Conservation (phyloP, 1,139 yeast genomes). For the Candida tropicalis region DNA sequence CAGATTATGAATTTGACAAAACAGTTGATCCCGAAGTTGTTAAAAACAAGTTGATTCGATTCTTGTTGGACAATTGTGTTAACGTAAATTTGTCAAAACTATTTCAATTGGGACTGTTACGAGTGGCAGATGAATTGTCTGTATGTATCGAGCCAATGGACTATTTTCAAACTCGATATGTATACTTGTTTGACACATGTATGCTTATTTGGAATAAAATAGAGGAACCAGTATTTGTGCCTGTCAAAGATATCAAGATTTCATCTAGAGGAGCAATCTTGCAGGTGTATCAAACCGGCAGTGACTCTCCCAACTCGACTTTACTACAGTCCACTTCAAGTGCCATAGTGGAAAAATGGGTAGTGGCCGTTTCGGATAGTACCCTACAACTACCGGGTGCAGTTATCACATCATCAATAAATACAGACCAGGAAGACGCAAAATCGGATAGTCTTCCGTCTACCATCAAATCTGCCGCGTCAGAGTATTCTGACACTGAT, state of each 20-base stretch:
- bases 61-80: conserved; percentile 28
- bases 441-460: background rate
- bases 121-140: conserved; percentile 39
- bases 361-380: conserved; percentile 42
- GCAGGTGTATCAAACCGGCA: conserved; percentile 7
- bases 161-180: conserved; percentile 19
- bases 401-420: conserved; percentile 40
- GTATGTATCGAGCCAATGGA: conserved; percentile 15
- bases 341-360: conserved; percentile 48
- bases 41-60: conserved; percentile 32
- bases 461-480: background rate
- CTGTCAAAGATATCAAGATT: conserved; percentile 12
- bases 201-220: conserved; percentile 27
- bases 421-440: conserved; percentile 1
- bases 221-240: conserved; percentile 10
- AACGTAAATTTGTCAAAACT: conserved; percentile 28
- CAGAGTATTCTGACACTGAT: background rate
- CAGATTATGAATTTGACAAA: conserved; percentile 22
- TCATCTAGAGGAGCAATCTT: conserved; percentile 13
- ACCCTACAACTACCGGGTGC: conserved; percentile 36
- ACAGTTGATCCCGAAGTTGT: conserved; percentile 26
- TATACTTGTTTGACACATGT: conserved; percentile 38
- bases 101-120: conserved; percentile 35
- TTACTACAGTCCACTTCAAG: conserved; percentile 15
- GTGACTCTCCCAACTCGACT: background rate